phyloP scores from a whole-genome alignment of 2,329 filamentous ascomycete species.

The Amauroascus verrucosus region DNA sequence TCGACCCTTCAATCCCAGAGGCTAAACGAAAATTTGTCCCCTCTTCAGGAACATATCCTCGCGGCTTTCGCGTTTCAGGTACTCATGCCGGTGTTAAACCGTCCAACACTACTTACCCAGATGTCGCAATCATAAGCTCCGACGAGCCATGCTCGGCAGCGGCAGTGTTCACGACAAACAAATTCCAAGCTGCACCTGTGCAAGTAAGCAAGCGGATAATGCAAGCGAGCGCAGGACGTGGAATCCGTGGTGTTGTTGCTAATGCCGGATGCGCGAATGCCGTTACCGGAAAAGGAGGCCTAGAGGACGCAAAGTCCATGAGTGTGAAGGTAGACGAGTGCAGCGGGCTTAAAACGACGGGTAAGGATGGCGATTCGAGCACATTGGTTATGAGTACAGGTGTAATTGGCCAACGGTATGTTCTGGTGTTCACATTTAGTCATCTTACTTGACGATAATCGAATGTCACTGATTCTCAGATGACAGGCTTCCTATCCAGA shows the following conservation, averaged over 20 bases:
- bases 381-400: slow-evolving; percentile 98
- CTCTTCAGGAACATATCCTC: slow-evolving; percentile 71
- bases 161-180: slow-evolving; percentile 95
- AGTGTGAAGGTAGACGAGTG: slow-evolving; percentile 62
- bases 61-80: slow-evolving; percentile 78
- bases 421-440: background rate
- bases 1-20: slow-evolving; percentile 51
- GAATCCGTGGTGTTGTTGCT: slow-evolving; percentile 71
- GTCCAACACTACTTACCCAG: slow-evolving; percentile 80
- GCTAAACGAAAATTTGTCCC: slow-evolving; percentile 89
- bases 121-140: slow-evolving; percentile 79
- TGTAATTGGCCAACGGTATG: slow-evolving; percentile 82
- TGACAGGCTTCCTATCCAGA: slow-evolving; percentile 71
- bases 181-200: slow-evolving; percentile 93
- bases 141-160: slow-evolving; percentile 76
- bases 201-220: slow-evolving; percentile 69
- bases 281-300: slow-evolving; percentile 79
- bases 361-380: slow-evolving; percentile 39
- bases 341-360: slow-evolving; percentile 35
- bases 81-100: slow-evolving; percentile 90
- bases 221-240: slow-evolving; percentile 53
- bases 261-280: slow-evolving; percentile 97
- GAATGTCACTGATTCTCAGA: slow-evolving; percentile 6
- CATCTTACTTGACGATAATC: background rate
- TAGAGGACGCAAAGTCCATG: slow-evolving; percentile 84